Evolutionary conservation across 192 early-diverging fungal species (phyloP), one percentile per base, ranked within the genome.

Genomic region (Umbelopsis sp.): DNA sequence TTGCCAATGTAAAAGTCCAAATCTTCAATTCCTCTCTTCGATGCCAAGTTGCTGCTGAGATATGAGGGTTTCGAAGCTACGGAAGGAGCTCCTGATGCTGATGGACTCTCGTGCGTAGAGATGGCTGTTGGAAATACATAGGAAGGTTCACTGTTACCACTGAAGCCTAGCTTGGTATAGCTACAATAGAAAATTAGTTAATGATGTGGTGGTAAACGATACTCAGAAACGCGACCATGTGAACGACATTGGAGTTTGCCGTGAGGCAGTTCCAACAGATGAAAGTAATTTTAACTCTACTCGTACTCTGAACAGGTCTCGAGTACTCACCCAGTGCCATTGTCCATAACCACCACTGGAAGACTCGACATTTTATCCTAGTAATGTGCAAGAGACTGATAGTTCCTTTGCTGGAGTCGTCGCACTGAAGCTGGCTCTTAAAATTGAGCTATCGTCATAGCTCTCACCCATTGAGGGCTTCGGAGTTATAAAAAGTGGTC

Each of bases 111-210:
- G 41, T 83, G 86, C 23, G 91, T 93, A 37, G 93, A 93, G 75
- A 99, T 97, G 27, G 85, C 91, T 1, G 97, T 97, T 12, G 97
- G 97, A 73, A 98, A 94, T 69, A 99, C 93, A 85, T 94, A 98
- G 70, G 95, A 94, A n/a, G 97, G 97, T 67, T 92, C 93, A 61
- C 89, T 92, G 88, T 97, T 96, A 44, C 97, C 97, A 61, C 94
- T 91, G 76, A 95, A 99, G 33, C 97, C 97, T 86, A 98, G 90
- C 82, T 99, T 99, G 77, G 97, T 95, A 77, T 93, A 98, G 37
- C 91, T 91, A 71, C 15, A 21, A 21, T 20, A 45, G 25, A 51
- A 50, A 64, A 37, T 22, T 55, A 7, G 68, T 50, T 44, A 55
- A 52, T 68, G 68, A 69, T 69, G 68, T 61, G 55, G 30, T 61